Evolutionary conservation across 106 monocot genomes (phyloP), one percentile per base, ranked within the genome.

Genomic region (Allium sativum): DNA sequence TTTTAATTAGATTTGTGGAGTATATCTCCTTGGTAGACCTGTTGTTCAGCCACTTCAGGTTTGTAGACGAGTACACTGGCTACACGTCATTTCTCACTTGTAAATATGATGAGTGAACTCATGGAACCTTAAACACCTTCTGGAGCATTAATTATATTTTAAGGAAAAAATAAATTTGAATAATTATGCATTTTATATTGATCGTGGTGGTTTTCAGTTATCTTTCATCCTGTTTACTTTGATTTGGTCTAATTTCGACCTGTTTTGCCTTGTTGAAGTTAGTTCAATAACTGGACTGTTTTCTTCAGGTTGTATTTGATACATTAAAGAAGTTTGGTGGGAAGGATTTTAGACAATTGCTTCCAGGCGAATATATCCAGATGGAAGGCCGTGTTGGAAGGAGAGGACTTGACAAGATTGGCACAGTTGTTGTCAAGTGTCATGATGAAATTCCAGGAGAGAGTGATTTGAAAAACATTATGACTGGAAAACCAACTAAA

Each of bases 311-410:
- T 73, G 90, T 90, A 10, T 95, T 95, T 77, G 90, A 90, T 75
- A 52, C 81, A 42, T 69, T 95, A 51, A 81, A 83, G 59, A 95
- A 95, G 75, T 95, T 90, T 77, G 95, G 90, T 77, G 95, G 95
- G 40, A 95, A 95, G 64, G 89, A 87, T 44, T 83, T 80, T 60
- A 83, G 95, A 55, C 70, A 73, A 52, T 69, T 95, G 50, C 81
- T 95, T 71, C 79, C 95, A 51, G 95, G 95, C 51, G 95, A 95
- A 67, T 95, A 95, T 77, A 90, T 95, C 70, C 95, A 95, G 75
- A 95, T 95, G 95, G 95, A 90, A 43, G 95, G 95, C 2, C 95
- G 95, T 70, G 95, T 90, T 65, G 95, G 95, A 12, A 78, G 95
- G 62, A 81, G 95, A 75, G 95, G 95, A 13, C 68, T 95, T 21